These are phyloP conservation scores for Usnea hakonensis DNA, from an alignment of 495 filamentous ascomycete species.

Conservation along the genomic window DNA sequence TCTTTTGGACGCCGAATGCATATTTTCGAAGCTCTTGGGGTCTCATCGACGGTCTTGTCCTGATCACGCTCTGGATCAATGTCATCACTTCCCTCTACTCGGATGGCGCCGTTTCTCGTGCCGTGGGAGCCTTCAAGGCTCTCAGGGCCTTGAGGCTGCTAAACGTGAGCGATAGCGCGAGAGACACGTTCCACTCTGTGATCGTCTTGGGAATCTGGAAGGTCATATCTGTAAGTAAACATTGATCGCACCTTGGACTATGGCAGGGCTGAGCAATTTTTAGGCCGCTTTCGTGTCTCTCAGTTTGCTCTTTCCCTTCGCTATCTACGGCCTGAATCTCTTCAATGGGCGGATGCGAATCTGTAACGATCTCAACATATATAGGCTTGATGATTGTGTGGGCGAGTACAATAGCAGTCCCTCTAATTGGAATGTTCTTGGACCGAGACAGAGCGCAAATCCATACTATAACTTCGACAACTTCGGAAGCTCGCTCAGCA, in stretches of 20 bases:
- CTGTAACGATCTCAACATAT: constrained; percentile 65
- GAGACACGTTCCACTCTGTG: constrained; percentile 93
- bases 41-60: constrained; percentile 86
- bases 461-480: constrained; percentile 89
- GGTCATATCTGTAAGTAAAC: constrained; percentile 53
- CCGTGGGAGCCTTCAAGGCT: constrained; percentile 95
- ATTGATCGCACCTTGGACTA: background rate
- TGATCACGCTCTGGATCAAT: constrained; percentile 94
- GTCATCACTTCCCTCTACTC: constrained; percentile 72
- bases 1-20: constrained; percentile 95
- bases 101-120: constrained; percentile 73
- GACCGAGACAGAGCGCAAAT: constrained; percentile 72
- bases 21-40: constrained; percentile 97
- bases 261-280: constrained; percentile 10
- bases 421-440: constrained; percentile 73
- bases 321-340: constrained; percentile 87
- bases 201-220: constrained; percentile 91
- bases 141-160: constrained; percentile 86
- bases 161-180: constrained; percentile 92
- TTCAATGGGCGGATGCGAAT: constrained; percentile 72
- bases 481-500: constrained; percentile 85
- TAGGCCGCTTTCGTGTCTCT: constrained; percentile 86
- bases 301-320: constrained; percentile 90
- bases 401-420: constrained; percentile 72
- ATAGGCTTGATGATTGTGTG: constrained; percentile 63